These are phyloP conservation scores for Isabelozyma pseudorhagii DNA, from an alignment of 805 yeast genomes.

Conservation along the genomic window DNA sequence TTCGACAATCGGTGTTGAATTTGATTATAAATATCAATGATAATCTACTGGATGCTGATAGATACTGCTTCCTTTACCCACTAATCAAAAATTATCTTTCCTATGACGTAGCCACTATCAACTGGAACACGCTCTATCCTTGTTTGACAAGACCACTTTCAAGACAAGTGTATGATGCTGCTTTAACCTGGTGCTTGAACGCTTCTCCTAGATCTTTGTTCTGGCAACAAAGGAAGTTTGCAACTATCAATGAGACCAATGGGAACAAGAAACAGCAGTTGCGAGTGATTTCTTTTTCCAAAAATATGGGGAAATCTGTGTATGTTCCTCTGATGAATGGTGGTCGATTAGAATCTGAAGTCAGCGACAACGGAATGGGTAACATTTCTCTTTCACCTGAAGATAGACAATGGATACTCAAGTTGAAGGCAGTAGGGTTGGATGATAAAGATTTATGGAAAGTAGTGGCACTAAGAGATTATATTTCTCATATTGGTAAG, in stretches of 20 bases:
- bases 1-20: slow-evolving; percentile 64
- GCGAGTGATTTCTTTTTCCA: slow-evolving; percentile 24
- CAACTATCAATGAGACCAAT: slow-evolving; percentile 11
- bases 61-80: slow-evolving; percentile 81
- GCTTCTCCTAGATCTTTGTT: slow-evolving; percentile 64
- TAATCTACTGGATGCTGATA: slow-evolving; percentile 70
- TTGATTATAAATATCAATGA: slow-evolving; percentile 61
- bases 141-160: slow-evolving; percentile 68
- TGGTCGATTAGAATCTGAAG: slow-evolving; percentile 1
- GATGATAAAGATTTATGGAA: slow-evolving; percentile 79
- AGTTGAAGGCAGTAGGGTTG: slow-evolving; percentile 70
- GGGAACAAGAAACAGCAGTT: slow-evolving; percentile 9
- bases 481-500: slow-evolving; percentile 56
- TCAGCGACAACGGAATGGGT: neutral
- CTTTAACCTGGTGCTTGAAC: slow-evolving; percentile 68
- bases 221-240: slow-evolving; percentile 55
- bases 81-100: slow-evolving; percentile 70
- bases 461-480: slow-evolving; percentile 64
- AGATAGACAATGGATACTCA: slow-evolving; percentile 71
- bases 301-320: slow-evolving; percentile 35
- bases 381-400: slow-evolving; percentile 49
- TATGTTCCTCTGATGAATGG: slow-evolving; percentile 20
- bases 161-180: slow-evolving; percentile 58
- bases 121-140: slow-evolving; percentile 63
- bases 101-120: slow-evolving; percentile 69